Evolutionary conservation across 2,329 filamentous ascomycete species (phyloP), one percentile per base, ranked within the genome.

Genomic region (Pleoardoris graminearum): DNA sequence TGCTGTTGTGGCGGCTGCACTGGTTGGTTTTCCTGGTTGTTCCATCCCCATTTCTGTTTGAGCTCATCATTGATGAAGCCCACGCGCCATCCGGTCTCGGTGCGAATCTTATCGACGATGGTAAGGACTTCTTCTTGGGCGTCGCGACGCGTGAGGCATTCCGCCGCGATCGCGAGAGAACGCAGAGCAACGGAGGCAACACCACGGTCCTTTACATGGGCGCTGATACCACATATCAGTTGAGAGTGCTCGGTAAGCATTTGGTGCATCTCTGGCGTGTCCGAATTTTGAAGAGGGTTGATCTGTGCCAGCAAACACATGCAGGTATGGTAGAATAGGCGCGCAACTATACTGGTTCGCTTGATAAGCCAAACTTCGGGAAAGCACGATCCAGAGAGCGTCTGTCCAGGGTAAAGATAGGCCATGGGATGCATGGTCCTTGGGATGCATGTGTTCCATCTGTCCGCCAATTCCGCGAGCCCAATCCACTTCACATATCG

Each of bases 301-400:
- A 86, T 86, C 61, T 93, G 89, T 3, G 89, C 85, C 4, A 97
- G 81, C 29, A 97, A 76, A 58, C 89, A 88, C 75, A 93, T 87
- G 19, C 89, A 86, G 0, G 90, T 94, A 68, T 97, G 92, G 68
- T 95, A 97, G 70, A 96, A 91, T 7, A 97, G 79, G 41, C 90
- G 85, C 3, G 89, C 90, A 22, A 96, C 83, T 27, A 94, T 86
- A 3, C 90, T 89, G 3, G 89, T 83, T 51, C 89, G 84, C 73
- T 94, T 94, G 63, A 93, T 85, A 46, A 96, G 79, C 90, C 91
- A 97, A 33, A 96, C 83, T 69, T 94, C 88, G 0, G 93, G 92
- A 64, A 97, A 97, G 1, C 83, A 76, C 2, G 90, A 95, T 59
- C 86, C 87, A 1, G 83, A 82, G 25, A 78, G 80, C 0, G 86